These are phyloP conservation scores for Bullera alba DNA, from an alignment of 768 basidiomycete species.

Conservation along the genomic window DNA sequence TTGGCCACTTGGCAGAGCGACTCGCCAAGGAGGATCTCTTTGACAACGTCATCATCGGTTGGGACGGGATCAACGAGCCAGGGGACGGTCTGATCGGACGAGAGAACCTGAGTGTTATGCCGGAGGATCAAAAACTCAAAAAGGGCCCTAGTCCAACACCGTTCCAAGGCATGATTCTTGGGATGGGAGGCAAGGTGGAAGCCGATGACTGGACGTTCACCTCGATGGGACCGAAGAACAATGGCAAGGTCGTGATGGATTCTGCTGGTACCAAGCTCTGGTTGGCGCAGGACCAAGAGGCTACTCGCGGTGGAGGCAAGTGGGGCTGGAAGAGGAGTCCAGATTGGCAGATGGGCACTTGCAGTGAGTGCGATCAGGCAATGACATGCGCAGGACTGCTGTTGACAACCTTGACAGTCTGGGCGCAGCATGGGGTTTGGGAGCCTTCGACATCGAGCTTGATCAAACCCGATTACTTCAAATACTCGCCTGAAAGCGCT, in stretches of 20 bases:
- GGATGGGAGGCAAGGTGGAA: slow-evolving; percentile 70
- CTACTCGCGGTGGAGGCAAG: slow-evolving; percentile 49
- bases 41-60: slow-evolving; percentile 85
- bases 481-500: slow-evolving; percentile 12
- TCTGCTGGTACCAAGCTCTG: slow-evolving; percentile 55
- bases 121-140: slow-evolving; percentile 65
- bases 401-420: slow-evolving; percentile 22
- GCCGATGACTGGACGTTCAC: slow-evolving; percentile 80
- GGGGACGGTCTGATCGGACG: slow-evolving; percentile 72
- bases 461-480: slow-evolving; percentile 35
- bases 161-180: slow-evolving; percentile 71
- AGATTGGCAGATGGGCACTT: slow-evolving; percentile 43
- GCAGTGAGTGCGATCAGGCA: slow-evolving; percentile 34
- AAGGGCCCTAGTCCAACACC: slow-evolving; percentile 83
- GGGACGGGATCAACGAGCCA: slow-evolving; percentile 96
- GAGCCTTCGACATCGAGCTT: slow-evolving; percentile 23
- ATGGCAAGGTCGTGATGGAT: slow-evolving; percentile 71
- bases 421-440: slow-evolving; percentile 46
- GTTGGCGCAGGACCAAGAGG: slow-evolving; percentile 23
- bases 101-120: slow-evolving; percentile 59
- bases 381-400: neutral
- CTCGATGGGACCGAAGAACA: slow-evolving; percentile 63
- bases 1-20: slow-evolving; percentile 64
- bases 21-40: slow-evolving; percentile 64
- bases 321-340: slow-evolving; percentile 62